Base-by-base conservation (phyloP, 768 basidiomycete genomes). In the Mycena sanguinolenta region DNA sequence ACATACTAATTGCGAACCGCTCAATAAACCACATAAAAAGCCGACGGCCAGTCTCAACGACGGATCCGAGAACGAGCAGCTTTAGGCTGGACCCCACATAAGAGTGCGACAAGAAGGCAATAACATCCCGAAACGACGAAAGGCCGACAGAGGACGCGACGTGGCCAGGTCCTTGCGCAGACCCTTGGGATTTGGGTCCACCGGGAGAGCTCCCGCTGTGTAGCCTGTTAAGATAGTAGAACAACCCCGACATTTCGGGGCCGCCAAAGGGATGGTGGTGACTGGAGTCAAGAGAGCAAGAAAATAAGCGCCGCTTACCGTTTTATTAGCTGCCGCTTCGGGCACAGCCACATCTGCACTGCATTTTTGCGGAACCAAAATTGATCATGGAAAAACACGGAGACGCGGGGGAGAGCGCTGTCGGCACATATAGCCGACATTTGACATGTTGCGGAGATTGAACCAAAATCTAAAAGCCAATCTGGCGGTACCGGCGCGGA, bases 1-100 rank as follows among this genome's bases (percentile, higher is more conserved):
- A 63, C 71, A 12, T 50, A 72, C 71, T 52, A 30, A 72, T 61
- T 25, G 58, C 52, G 44, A 72, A 72, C 3, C 71, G 71, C 10
- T 67, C 64, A 12, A 73, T 69, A 1, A 69, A 17, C 72, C 72
- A 73, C 12, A 49, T 44, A 23, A 69, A 73, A 2, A 69, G 21
- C 1, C 72, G 63, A 13, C 72, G 13, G 2, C 72, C 72, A 4
- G 67, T 66, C 34, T 73, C 72, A 21, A 73, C 60, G 2, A 73
- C 19, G 17, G 64, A 66, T 7, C 72, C 72, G 14, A 73, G 63
- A 16, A 73, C 32, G 10, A 73, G 64, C 23, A 73, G 64, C 55
- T 65, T 69, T 30, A 66, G 3, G 32, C 72, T 73, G 0, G 63
- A 62, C 8, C 72, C 72, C 13, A 61, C 53, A 54, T 68, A 65